A percentile compares a stretch with the other conserved stretches of the same genome.
Conservation (phyloP, 306 rosid genomes). For the Pyrus bretschneideri region DNA sequence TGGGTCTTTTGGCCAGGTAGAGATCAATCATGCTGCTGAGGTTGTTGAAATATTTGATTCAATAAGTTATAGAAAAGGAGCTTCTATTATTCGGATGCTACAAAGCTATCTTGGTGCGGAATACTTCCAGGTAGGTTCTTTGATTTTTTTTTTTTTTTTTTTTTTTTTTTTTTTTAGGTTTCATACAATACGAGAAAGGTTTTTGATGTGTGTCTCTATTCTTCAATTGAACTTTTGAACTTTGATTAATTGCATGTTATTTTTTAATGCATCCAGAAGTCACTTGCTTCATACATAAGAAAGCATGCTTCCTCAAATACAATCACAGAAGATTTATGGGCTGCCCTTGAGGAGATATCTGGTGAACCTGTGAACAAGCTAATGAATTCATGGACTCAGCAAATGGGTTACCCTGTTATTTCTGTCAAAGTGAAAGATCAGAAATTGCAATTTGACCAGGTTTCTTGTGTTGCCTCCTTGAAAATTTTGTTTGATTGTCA, state of each 20-base stretch:
- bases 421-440: constrained; percentile 51
- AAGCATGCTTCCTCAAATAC: constrained; percentile 69
- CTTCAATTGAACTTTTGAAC: too few species aligned
- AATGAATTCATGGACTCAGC: constrained; percentile 93
- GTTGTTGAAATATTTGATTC: constrained; percentile 89
- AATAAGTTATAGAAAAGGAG: constrained; percentile 84
- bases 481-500: background rate
- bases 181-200: too few species aligned
- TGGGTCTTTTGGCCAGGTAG: constrained; percentile 56
- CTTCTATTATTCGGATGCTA: constrained; percentile 85
- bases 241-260: constrained; percentile 3
- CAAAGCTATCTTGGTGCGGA: constrained; percentile 92
- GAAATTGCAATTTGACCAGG: constrained; percentile 83
- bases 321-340: constrained; percentile 91
- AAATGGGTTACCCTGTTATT: constrained; percentile 86
- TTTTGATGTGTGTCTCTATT: too few species aligned
- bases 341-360: constrained; percentile 86
- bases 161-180: too few species aligned
- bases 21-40: constrained; percentile 79
- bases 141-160: background rate
- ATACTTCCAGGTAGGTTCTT: constrained; percentile 66
- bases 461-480: constrained; percentile 21
- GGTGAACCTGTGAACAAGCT: constrained; percentile 81
- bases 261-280: constrained; percentile 49
- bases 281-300: constrained; percentile 81